Conservation (phyloP, 2,329 filamentous ascomycete species). For the Akanthomyces dipterigenus region DNA sequence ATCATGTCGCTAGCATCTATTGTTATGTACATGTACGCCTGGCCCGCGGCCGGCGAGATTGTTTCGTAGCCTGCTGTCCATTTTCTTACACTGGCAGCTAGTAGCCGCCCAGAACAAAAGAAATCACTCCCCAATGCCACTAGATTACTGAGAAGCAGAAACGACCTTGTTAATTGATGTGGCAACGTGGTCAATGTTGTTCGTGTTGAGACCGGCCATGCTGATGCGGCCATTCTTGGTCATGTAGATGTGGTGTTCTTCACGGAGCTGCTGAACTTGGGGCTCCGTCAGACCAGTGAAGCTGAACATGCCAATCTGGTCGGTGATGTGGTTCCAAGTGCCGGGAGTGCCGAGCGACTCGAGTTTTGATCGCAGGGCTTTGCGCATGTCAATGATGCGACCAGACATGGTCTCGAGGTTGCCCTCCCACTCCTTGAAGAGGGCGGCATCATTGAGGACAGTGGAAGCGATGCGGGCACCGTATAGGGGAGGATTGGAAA, state of each 20-base stretch:
- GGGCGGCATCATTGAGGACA: slow-evolving; percentile 71
- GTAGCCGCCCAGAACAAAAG: neutral
- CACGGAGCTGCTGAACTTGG: slow-evolving; percentile 64
- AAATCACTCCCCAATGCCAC: neutral
- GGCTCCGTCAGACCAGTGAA: slow-evolving; percentile 75
- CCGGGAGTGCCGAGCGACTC: slow-evolving; percentile 83
- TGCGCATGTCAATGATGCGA: slow-evolving; percentile 88
- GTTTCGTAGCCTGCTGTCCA: slow-evolving; percentile 1
- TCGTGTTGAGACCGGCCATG: slow-evolving; percentile 93
- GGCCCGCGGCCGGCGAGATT: neutral
- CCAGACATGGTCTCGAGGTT: slow-evolving; percentile 92
- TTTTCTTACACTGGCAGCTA: slow-evolving; percentile 8
- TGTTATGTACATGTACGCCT: slow-evolving; percentile 5
- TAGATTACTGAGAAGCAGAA: slow-evolving; percentile 16
- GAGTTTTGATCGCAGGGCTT: slow-evolving; percentile 67
- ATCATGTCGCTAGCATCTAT: slow-evolving; percentile 7
- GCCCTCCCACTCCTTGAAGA: slow-evolving; percentile 89
- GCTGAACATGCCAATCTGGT: slow-evolving; percentile 99
- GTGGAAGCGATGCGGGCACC: slow-evolving; percentile 82
- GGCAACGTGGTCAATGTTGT: slow-evolving; percentile 90
- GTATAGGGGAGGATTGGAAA: slow-evolving; percentile 93
- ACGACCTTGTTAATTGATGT: slow-evolving; percentile 84
- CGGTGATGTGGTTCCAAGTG: slow-evolving; percentile 93
- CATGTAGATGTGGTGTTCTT: slow-evolving; percentile 75
- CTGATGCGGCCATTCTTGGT: slow-evolving; percentile 98